Conservation (phyloP, 805 yeast species). For the Saccharomycopsis oosterbeekiorum region DNA sequence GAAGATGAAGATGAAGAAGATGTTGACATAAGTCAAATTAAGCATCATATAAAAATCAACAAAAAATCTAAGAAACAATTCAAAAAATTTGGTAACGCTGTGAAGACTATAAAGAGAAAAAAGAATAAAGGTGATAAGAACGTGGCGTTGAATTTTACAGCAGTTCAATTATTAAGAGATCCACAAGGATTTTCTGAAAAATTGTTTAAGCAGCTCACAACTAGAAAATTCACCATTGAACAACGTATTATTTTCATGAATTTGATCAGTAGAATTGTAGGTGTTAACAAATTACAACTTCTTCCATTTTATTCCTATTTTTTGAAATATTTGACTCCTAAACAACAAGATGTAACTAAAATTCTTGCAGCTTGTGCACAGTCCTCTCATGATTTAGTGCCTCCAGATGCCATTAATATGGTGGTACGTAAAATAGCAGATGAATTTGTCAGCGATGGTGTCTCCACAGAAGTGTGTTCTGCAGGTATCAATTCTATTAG, state of each 20-base stretch:
- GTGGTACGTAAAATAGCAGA: conserved; percentile 90
- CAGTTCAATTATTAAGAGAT: conserved; percentile 86
- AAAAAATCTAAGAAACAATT: conserved; percentile 75
- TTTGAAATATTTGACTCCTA: conserved; percentile 85
- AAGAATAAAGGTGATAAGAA: conserved; percentile 27
- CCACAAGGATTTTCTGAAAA: conserved; percentile 97
- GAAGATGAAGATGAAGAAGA: conserved; percentile 59
- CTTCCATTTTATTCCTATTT: conserved; percentile 84
- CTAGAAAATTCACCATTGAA: conserved; percentile 68
- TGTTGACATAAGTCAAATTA: conserved; percentile 44
- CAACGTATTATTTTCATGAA: conserved; percentile 86
- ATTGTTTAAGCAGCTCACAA: conserved; percentile 60
- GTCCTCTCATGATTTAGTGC: conserved; percentile 92
- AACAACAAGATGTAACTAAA: conserved; percentile 89
- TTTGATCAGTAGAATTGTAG: conserved; percentile 77
- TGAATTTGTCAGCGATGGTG: conserved; percentile 97
- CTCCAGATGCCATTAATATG: conserved; percentile 79
- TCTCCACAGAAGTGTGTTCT: conserved; percentile 93
- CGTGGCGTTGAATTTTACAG: conserved; percentile 76
- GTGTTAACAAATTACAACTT: conserved; percentile 88
- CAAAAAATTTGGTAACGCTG: conserved; percentile 68
- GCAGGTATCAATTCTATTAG: conserved; percentile 95
- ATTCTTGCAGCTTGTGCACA: conserved; percentile 96
- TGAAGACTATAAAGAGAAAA: conserved; percentile 59
- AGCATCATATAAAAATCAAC: conserved; percentile 74